Evolutionary conservation across 306 rosid genomes (phyloP).

Genomic region (Glycine tomentella): DNA sequence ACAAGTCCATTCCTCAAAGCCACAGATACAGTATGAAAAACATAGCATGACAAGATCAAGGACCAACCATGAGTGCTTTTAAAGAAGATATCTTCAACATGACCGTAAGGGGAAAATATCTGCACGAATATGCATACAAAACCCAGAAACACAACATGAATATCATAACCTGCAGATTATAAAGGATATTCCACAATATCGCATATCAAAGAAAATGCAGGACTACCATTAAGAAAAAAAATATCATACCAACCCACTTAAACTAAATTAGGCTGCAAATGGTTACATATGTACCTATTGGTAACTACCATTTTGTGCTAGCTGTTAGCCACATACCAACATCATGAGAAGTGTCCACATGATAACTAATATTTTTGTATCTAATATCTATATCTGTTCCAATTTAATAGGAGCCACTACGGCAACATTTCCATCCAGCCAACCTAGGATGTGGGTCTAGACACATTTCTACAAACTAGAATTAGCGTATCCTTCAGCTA

Average conservation of each 20-base stretch:
- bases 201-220: constrained; percentile 29
- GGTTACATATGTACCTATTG: constrained; percentile 12
- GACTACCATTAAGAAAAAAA: constrained; percentile 29
- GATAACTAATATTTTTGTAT: constrained; percentile 17
- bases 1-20: constrained; percentile 41
- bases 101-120: constrained; percentile 88
- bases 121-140: constrained; percentile 53
- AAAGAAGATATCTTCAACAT: constrained; percentile 73
- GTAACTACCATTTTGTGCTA: constrained; percentile 28
- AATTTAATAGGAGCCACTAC: constrained; percentile 25
- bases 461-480: constrained; percentile 35
- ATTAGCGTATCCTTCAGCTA: constrained; percentile 39
- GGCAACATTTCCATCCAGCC: constrained; percentile 32
- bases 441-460: constrained; percentile 32
- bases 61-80: constrained; percentile 73
- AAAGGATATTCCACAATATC: constrained; percentile 43
- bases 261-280: background rate
- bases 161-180: background rate
- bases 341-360: constrained; percentile 33
- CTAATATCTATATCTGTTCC: background rate
- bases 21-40: constrained; percentile 30
- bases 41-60: constrained; percentile 43
- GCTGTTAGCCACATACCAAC: constrained; percentile 32
- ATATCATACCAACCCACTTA: background rate
- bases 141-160: constrained; percentile 37